Evolutionary conservation across 805 yeast genomes (phyloP).

Genomic region (Lipomyces mesembrius): DNA sequence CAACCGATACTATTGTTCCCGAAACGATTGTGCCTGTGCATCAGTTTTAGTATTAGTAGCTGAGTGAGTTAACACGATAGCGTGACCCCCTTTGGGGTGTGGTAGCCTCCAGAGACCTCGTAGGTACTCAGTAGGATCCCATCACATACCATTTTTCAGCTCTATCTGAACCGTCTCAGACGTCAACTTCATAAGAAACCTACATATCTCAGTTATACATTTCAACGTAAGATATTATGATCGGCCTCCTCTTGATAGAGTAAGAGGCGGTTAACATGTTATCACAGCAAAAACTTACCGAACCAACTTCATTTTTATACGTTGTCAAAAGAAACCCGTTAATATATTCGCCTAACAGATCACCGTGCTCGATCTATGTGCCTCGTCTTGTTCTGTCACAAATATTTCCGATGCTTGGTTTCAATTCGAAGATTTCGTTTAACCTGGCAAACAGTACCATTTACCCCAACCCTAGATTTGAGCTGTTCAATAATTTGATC

Average conservation of each 20-base stretch:
- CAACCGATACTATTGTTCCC: slow-evolving; percentile 82
- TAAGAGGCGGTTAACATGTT: neutral
- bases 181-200: slow-evolving; percentile 80
- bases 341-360: neutral
- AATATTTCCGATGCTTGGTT: neutral
- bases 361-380: slow-evolving; percentile 4
- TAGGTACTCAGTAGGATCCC: neutral
- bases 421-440: neutral
- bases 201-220: slow-evolving; percentile 18
- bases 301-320: slow-evolving; percentile 61
- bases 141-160: slow-evolving; percentile 72
- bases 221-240: neutral
- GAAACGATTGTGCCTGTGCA: slow-evolving; percentile 62
- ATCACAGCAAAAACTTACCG: slow-evolving; percentile 45
- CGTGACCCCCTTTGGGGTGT: neutral
- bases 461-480: neutral
- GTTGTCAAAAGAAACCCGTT: neutral
- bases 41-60: neutral
- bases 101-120: neutral
- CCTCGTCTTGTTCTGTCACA: neutral
- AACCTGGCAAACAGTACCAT: neutral
- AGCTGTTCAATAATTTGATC: neutral
- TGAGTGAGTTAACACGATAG: neutral
- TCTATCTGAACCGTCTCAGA: slow-evolving; percentile 90
- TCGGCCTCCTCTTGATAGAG: neutral